Percentiles rank a stretch among this genome's conserved stretches.
Evolutionary conservation across 1,284 basidiomycete genomes (phyloP).

Genomic region (Xanthoconium separans): DNA sequence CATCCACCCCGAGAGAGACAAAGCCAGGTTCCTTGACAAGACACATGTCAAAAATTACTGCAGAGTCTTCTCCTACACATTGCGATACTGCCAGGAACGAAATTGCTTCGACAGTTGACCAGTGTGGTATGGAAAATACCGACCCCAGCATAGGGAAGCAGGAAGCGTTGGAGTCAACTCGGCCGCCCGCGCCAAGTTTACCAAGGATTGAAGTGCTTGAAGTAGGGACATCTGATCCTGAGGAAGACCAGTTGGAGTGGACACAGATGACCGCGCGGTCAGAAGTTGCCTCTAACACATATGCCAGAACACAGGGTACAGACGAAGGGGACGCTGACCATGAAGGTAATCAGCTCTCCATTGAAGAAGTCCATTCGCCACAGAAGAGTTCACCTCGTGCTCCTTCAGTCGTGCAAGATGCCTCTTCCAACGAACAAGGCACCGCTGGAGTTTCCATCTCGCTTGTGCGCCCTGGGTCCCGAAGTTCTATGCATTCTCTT

Average conservation of each 20-base stretch:
- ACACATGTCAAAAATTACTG: constrained; percentile 3
- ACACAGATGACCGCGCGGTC: neutral
- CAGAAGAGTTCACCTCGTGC: neutral
- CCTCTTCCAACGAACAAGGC: neutral
- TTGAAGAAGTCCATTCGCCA: neutral
- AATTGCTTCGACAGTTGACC: neutral
- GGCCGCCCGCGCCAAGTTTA: neutral
- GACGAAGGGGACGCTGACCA: neutral
- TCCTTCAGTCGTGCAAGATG: neutral
- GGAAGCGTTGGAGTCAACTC: neutral
- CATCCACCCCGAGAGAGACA: constrained; percentile 21
- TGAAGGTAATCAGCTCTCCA: neutral
- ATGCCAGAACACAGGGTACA: neutral
- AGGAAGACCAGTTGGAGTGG: constrained; percentile 12
- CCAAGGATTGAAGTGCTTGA: constrained; percentile 11
- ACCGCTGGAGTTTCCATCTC: neutral
- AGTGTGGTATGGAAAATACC: neutral
- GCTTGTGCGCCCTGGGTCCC: constrained; percentile 6
- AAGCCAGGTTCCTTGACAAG: neutral
- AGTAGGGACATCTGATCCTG: constrained; percentile 6
- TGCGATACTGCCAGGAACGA: neutral
- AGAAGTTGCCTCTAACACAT: neutral
- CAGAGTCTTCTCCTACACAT: neutral
- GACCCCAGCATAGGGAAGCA: neutral
- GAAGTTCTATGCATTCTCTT: constrained; percentile 25